phyloP scores from a whole-genome alignment of 106 monocot genomes.

The Chionographis japonica region DNA sequence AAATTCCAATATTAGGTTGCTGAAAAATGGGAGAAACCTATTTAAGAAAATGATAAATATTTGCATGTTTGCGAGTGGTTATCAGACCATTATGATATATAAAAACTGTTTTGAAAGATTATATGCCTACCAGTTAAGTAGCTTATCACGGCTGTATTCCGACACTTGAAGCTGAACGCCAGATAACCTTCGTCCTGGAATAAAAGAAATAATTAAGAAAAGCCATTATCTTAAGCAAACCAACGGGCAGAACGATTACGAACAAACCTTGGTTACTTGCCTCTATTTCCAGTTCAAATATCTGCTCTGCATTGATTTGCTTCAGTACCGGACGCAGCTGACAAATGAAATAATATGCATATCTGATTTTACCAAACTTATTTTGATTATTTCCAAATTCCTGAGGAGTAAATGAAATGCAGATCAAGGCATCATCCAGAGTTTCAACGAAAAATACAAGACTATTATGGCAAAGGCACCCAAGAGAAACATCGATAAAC shows the following conservation, averaged over 20 bases:
- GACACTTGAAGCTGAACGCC: constrained; percentile 32
- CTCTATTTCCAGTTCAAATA: constrained; percentile 58
- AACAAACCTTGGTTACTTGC: constrained; percentile 52
- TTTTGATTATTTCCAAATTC: constrained; percentile 19
- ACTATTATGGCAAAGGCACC: no score
- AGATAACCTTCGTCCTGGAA: constrained; percentile 36
- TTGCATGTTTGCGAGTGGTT: no score
- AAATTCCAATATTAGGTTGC: no score
- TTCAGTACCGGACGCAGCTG: constrained; percentile 38
- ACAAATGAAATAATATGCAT: constrained; percentile 11
- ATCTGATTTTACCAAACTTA: constrained; percentile 17
- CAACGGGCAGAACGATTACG: neutral
- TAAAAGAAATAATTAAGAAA: constrained; percentile 11
- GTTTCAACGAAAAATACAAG: no score
- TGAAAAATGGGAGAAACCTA: neutral
- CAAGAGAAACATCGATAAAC: no score
- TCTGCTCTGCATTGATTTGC: constrained; percentile 32
- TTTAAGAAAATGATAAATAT: neutral
- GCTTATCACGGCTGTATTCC: constrained; percentile 21
- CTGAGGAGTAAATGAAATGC: constrained; percentile 1
- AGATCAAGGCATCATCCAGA: neutral
- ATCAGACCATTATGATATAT: no score
- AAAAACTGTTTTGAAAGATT: no score
- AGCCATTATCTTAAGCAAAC: neutral
- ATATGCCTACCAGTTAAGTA: constrained; percentile 40